A percentile compares a stretch with the other conserved stretches of the same genome.
These are phyloP conservation scores for Dentipellis sp. DNA, from an alignment of 768 basidiomycete genomes.

Conservation along the genomic window DNA sequence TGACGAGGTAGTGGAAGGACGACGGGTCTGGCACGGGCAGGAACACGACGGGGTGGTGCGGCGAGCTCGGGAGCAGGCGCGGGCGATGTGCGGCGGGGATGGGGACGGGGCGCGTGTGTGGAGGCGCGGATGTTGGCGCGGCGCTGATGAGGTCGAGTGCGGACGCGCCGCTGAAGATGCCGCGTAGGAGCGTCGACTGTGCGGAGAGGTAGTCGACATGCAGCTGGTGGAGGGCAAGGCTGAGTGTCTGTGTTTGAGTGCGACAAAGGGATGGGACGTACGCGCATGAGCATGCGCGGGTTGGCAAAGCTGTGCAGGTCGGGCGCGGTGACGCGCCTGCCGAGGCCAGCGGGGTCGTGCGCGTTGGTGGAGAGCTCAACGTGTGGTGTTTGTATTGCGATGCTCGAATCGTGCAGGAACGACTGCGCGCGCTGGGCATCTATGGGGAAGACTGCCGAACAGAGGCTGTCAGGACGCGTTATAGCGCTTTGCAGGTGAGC, in stretches of 20 bases:
- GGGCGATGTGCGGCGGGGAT: slow-evolving; percentile 48
- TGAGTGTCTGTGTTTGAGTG: no score
- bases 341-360: slow-evolving; percentile 34
- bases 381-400: slow-evolving; percentile 5
- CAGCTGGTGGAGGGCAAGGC: no score
- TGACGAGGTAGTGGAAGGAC: slow-evolving; percentile 63
- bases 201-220: slow-evolving; percentile 79
- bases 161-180: slow-evolving; percentile 60
- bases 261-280: no score
- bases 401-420: slow-evolving; percentile 1
- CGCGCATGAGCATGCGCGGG: slow-evolving; percentile 55
- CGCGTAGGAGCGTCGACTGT: slow-evolving; percentile 66
- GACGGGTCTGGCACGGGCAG: slow-evolving; percentile 68
- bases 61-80: slow-evolving; percentile 52
- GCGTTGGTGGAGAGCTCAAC: slow-evolving; percentile 13
- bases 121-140: slow-evolving; percentile 14
- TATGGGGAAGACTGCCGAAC: slow-evolving; percentile 3
- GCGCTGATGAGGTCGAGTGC: slow-evolving; percentile 47
- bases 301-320: slow-evolving; percentile 38
- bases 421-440: background rate
- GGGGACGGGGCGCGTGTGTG: slow-evolving; percentile 16
- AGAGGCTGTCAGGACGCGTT: slow-evolving; percentile 1
- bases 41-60: slow-evolving; percentile 60
- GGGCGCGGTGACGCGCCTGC: no score
- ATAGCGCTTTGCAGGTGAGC: background rate